phyloP scores from a whole-genome alignment of 345 rosid species.

The Populus pruinosa region DNA sequence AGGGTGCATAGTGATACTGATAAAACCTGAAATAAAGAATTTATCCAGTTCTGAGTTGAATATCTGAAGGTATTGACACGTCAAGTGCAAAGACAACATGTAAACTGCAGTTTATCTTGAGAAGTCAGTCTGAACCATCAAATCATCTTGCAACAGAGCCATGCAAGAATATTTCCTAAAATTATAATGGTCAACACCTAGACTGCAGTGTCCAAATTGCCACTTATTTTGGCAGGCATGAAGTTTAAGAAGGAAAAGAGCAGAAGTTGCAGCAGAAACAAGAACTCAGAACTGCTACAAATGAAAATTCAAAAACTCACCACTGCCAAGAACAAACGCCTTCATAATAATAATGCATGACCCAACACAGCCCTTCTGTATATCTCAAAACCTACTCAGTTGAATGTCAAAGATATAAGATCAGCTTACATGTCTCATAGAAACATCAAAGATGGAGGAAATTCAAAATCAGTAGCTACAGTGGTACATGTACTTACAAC shows the following conservation, averaged over 20 bases:
- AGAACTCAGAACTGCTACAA: background rate
- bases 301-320: slow-evolving; percentile 39
- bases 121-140: background rate
- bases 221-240: background rate
- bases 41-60: background rate
- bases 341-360: slow-evolving; percentile 92
- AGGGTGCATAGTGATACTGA: slow-evolving; percentile 97
- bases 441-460: background rate
- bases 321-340: slow-evolving; percentile 99
- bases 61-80: background rate
- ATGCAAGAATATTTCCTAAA: background rate
- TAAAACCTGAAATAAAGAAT: slow-evolving; percentile 62
- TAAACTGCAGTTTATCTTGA: background rate
- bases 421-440: background rate
- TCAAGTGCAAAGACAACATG: background rate
- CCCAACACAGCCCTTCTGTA: slow-evolving; percentile 95
- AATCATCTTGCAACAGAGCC: background rate
- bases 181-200: background rate
- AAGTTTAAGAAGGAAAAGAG: background rate
- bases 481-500: slow-evolving; percentile 55
- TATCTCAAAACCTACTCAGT: slow-evolving; percentile 64
- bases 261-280: background rate
- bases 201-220: background rate
- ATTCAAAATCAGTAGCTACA: background rate
- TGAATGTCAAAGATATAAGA: slow-evolving; percentile 16